phyloP scores from a whole-genome alignment of 73 alveolate species.

The Breviolum minutum region DNA sequence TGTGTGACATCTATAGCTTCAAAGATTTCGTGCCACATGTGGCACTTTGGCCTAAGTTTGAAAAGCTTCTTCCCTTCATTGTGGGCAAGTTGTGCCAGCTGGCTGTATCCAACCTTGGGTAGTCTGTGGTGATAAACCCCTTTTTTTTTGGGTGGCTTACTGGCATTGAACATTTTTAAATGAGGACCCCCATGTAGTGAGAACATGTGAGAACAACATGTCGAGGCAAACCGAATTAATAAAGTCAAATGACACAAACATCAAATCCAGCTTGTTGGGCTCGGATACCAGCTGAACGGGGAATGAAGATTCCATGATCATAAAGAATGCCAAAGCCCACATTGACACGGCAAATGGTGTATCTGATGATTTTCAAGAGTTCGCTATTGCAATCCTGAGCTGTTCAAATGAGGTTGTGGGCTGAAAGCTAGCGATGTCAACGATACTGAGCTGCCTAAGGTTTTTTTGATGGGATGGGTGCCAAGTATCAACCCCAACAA shows the following conservation, averaged over 20 bases:
- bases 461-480: background rate
- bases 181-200: too few species aligned
- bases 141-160: too few species aligned
- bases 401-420: too few species aligned
- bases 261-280: background rate
- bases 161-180: too few species aligned
- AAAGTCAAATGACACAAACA: background rate
- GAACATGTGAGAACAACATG: background rate
- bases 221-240: too few species aligned
- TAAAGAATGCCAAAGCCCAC: background rate
- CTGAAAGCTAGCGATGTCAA: too few species aligned
- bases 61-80: background rate
- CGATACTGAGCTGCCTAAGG: background rate
- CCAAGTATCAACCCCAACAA: background rate
- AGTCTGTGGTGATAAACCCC: too few species aligned
- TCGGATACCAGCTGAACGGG: background rate
- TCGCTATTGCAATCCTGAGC: background rate
- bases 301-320: background rate
- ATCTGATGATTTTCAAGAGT: background rate
- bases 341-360: background rate
- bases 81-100: background rate
- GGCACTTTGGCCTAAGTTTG: background rate
- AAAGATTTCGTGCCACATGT: background rate
- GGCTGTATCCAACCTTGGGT: background rate
- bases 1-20: background rate